Percentiles rank a stretch among this genome's conserved stretches.
Evolutionary conservation across 2,329 filamentous ascomycete species (phyloP).

Genomic region (Plectosphaerella plurivora): DNA sequence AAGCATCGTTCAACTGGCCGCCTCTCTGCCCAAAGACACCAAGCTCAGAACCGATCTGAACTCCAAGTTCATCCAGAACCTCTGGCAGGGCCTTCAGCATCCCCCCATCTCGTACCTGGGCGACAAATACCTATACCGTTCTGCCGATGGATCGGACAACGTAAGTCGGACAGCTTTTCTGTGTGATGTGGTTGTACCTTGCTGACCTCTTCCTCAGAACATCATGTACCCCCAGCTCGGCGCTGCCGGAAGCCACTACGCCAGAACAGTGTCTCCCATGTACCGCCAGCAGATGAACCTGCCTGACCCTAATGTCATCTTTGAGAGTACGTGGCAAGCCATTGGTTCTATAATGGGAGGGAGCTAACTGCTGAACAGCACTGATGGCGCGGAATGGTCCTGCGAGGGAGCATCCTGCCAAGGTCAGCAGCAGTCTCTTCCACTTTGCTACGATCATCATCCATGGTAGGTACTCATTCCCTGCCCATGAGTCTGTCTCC

Average conservation of each 20-base stretch:
- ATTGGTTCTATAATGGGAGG: neutral
- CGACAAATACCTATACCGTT: conserved; percentile 33
- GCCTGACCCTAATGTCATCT: conserved; percentile 45
- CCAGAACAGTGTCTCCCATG: conserved; percentile 57
- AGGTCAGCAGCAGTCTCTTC: conserved; percentile 40
- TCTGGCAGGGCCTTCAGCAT: conserved; percentile 52
- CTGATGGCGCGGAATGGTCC: conserved; percentile 33
- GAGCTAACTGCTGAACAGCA: conserved; percentile 22
- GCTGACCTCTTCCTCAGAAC: conserved; percentile 42
- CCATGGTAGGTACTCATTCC: conserved; percentile 13
- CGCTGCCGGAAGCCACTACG: conserved; percentile 62
- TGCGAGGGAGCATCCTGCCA: conserved; percentile 30
- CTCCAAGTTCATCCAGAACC: conserved; percentile 38
- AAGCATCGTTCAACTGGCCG: neutral
- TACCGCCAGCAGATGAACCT: conserved; percentile 53
- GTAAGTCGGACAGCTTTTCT: neutral
- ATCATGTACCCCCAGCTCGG: conserved; percentile 60
- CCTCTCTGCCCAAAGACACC: neutral
- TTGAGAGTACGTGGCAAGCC: neutral
- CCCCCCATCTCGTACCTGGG: conserved; percentile 43
- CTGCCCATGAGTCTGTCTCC: too few relatives aligned
- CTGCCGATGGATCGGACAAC: conserved; percentile 14
- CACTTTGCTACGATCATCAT: conserved; percentile 32
- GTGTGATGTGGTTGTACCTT: conserved; percentile 10
- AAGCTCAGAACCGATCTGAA: neutral